phyloP scores from a whole-genome alignment of 1,284 basidiomycete genomes.

The Rhodotorula sp. region DNA sequence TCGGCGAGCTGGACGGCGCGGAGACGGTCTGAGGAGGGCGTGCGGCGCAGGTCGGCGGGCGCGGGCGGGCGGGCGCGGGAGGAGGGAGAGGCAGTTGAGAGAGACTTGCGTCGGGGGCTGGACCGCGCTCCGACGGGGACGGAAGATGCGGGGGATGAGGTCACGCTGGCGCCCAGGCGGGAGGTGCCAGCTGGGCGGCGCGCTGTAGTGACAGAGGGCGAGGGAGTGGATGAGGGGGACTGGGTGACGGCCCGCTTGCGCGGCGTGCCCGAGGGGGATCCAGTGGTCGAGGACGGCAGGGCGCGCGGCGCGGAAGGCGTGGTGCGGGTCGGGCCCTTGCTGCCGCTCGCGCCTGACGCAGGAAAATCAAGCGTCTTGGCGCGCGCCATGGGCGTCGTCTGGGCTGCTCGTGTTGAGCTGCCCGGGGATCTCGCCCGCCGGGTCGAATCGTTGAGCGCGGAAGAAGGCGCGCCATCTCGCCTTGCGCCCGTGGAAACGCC shows the following conservation, averaged over 20 bases:
- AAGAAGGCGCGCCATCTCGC: background rate
- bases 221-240: background rate
- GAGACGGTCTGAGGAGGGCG: background rate
- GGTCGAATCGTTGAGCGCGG: background rate
- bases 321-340: background rate
- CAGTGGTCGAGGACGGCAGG: background rate
- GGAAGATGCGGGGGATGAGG: background rate
- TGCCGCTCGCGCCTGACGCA: background rate
- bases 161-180: background rate
- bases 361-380: background rate
- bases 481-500: background rate
- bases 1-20: background rate
- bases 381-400: background rate
- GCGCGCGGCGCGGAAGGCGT: background rate
- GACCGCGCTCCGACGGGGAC: too few relatives aligned
- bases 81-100: background rate
- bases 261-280: too few relatives aligned
- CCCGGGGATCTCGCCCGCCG: background rate
- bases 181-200: background rate
- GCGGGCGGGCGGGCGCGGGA: background rate
- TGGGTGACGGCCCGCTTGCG: constrained; percentile 10
- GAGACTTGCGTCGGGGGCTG: background rate
- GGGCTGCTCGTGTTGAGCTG: background rate
- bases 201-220: background rate
- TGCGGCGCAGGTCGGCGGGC: too few relatives aligned